Conservation (phyloP, 257 asterid species). For the Avicennia marina region DNA sequence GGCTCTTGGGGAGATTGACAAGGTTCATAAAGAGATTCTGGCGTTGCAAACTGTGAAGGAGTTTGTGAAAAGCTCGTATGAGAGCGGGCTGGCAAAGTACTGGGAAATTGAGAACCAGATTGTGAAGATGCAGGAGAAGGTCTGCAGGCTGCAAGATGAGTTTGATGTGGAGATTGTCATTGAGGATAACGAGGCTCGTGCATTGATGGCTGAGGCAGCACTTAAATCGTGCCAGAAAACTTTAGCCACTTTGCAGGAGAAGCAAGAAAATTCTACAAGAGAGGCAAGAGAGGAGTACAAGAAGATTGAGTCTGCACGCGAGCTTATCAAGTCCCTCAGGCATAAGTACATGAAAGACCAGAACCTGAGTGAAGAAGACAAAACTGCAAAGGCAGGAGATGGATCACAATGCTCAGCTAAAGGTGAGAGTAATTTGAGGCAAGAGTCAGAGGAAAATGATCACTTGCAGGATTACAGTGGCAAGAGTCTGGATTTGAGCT, state of each 20-base stretch:
- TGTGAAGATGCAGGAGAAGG: slow-evolving; percentile 64
- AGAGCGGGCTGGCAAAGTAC: slow-evolving; percentile 63
- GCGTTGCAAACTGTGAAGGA: slow-evolving; percentile 73
- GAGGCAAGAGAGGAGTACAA: slow-evolving; percentile 53
- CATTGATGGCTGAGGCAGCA: slow-evolving; percentile 82
- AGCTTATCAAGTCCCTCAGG: slow-evolving; percentile 41
- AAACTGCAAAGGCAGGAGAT: not conserved
- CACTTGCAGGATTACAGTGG: not conserved
- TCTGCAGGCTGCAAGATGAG: slow-evolving; percentile 62
- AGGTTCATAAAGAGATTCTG: slow-evolving; percentile 73
- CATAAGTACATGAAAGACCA: slow-evolving; percentile 24
- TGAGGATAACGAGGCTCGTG: slow-evolving; percentile 75
- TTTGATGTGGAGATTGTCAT: slow-evolving; percentile 47
- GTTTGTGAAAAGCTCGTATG: slow-evolving; percentile 89
- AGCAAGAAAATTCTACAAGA: slow-evolving; percentile 43
- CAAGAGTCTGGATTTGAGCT: slow-evolving; percentile 25
- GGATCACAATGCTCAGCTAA: slow-evolving; percentile 8
- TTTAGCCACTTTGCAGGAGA: slow-evolving; percentile 51
- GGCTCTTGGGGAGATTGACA: slow-evolving; percentile 68
- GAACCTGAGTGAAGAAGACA: slow-evolving; percentile 17
- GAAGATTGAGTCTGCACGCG: slow-evolving; percentile 53
- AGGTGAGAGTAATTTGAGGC: slow-evolving; percentile 18
- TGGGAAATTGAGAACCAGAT: slow-evolving; percentile 78
- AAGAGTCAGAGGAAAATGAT: slow-evolving; percentile 11
- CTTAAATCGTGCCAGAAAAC: slow-evolving; percentile 74